Evolutionary conservation across 2,329 filamentous ascomycete species (phyloP), one percentile per base, ranked within the genome.

Genomic region (Calonectria hawksworthii): DNA sequence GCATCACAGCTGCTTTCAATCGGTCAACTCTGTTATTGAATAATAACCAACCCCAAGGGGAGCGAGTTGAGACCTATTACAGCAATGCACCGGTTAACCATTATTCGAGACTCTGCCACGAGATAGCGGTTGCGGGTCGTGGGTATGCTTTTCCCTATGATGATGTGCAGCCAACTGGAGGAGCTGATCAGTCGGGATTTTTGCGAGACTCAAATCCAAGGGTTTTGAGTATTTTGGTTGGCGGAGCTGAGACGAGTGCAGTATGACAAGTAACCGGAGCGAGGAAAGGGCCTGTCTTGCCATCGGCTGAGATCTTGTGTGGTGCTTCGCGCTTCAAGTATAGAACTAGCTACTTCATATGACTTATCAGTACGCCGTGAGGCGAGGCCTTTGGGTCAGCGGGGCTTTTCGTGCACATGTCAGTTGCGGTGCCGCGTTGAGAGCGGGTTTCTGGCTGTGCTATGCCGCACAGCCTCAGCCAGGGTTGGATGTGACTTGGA

Each of bases 1-100:
- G 95, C n/a, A 85, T 97, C 18, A 90, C 93, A 0, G 94, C 95
- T 1, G 94, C 93, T 0, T 91, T 96, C 80, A 95, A 96, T 84
- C 90, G 95, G 28, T 92, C 90, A 41, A 96, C 93, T 14, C 84
- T 97, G 74, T 84, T 94, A 65, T 81, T 84, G 26, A 85, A 90
- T 78, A 68, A 83, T n/a, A 79, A 81, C 77, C 92, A 90, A 84
- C 92, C 90, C 18, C 86, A 90, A 70, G 86, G 87, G 66, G 90
- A 91, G 81, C 75, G 80, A 0, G 84, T 89, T 2, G 81, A 81
- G 8, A 82, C 81, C 11, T 94, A 92, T 81, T 94, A 94, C 83
- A 77, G 82, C 18, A 83, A 89, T 18, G 71, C 78, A 4, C 83
- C 90, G 63, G 93, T 92, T 52, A 94, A 94, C 83, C 92, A 94